These are phyloP conservation scores for Brassica juncea DNA, from an alignment of 345 rosid species.

Conservation along the genomic window DNA sequence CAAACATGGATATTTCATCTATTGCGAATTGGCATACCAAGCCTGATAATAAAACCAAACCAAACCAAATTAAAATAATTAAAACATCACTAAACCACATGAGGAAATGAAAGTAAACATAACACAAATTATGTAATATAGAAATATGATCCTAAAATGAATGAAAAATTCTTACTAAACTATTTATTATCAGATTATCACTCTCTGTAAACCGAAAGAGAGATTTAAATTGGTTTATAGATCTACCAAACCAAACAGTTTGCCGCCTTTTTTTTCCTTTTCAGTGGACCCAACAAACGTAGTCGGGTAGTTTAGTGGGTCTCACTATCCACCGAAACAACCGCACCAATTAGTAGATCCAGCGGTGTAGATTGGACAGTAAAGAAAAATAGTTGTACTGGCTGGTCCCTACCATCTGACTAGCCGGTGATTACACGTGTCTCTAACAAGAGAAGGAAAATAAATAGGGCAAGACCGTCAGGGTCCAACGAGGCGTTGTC, in stretches of 20 bases:
- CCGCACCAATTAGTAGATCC: slow-evolving; percentile 28
- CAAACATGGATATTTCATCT: not conserved
- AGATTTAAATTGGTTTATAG: not conserved
- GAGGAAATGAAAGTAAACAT: not conserved
- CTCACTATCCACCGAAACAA: slow-evolving; percentile 32
- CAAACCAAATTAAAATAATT: not conserved
- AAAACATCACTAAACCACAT: not conserved
- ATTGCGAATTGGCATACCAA: not conserved
- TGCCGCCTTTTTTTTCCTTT: not conserved
- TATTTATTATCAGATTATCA: not conserved
- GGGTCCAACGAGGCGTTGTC: not conserved
- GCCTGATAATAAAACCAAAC: not conserved
- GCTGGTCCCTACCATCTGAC: slow-evolving; percentile 12
- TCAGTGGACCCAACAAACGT: not conserved
- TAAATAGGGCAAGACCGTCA: not conserved
- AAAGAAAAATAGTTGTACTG: slow-evolving; percentile 1
- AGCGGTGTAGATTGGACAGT: slow-evolving; percentile 22
- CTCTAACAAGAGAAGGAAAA: not conserved
- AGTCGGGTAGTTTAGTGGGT: slow-evolving; percentile 19
- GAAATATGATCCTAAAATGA: not conserved
- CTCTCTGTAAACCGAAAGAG: not conserved
- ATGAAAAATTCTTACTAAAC: not conserved
- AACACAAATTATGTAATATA: not conserved
- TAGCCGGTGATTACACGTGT: slow-evolving; percentile 33
- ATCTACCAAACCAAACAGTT: slow-evolving; percentile 3